Evolutionary conservation across 2,329 filamentous ascomycete genomes (phyloP).

Genomic region (Diaporthe eres): DNA sequence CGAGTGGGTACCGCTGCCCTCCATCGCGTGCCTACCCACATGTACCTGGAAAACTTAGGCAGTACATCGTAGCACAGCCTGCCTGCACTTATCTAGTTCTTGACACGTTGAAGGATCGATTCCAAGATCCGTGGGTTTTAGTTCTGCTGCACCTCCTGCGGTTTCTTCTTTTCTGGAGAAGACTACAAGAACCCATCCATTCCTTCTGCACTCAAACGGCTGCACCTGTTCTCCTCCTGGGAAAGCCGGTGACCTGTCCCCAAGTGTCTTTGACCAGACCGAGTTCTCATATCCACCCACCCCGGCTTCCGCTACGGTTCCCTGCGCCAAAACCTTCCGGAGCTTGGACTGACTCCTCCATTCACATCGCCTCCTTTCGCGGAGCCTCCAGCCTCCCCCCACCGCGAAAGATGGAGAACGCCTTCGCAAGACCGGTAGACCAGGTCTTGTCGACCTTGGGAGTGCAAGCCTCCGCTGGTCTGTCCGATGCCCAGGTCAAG

Average conservation of each 20-base stretch:
- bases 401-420: slow-evolving; percentile 69
- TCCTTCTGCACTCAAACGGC: slow-evolving; percentile 13
- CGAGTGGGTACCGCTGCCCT: slow-evolving; percentile 17
- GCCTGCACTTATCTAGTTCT: slow-evolving; percentile 29
- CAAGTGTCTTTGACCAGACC: slow-evolving; percentile 3
- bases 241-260: slow-evolving; percentile 12
- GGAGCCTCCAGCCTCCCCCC: slow-evolving; percentile 21
- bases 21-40: slow-evolving; percentile 25
- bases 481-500: slow-evolving; percentile 71
- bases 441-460: slow-evolving; percentile 72
- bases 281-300: slow-evolving; percentile 20
- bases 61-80: slow-evolving; percentile 32
- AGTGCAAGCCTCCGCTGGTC: slow-evolving; percentile 68
- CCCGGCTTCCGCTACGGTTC: slow-evolving; percentile 26
- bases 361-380: slow-evolving; percentile 30
- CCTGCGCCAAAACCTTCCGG: slow-evolving; percentile 18
- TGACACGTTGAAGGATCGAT: slow-evolving; percentile 40
- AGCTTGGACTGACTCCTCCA: slow-evolving; percentile 41
- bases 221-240: slow-evolving; percentile 14
- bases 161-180: slow-evolving; percentile 4
- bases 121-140: slow-evolving; percentile 23
- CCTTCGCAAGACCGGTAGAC: slow-evolving; percentile 70
- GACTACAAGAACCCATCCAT: slow-evolving; percentile 13
- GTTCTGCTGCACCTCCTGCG: slow-evolving; percentile 8
- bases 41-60: slow-evolving; percentile 27